phyloP scores from a whole-genome alignment of 306 rosid genomes.

The Heteromeles arbutifolia region DNA sequence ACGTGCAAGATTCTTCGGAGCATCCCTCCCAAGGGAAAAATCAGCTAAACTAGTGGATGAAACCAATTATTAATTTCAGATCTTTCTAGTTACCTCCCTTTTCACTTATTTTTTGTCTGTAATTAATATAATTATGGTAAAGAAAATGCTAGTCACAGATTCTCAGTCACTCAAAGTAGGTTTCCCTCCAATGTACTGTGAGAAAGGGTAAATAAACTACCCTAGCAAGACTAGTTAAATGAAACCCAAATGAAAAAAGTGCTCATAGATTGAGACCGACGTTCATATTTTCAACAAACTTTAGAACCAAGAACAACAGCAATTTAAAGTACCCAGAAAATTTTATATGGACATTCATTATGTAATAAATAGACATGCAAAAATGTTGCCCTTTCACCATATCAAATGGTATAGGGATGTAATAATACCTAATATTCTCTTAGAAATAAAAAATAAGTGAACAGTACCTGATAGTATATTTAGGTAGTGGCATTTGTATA shows the following conservation, averaged over 20 bases:
- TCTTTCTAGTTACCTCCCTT: background rate
- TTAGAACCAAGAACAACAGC: background rate
- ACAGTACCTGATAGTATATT: conserved; percentile 37
- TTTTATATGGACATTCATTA: background rate
- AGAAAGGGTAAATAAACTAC: no score
- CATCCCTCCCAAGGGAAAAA: no score
- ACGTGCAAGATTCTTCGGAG: no score
- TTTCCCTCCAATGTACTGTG: no score
- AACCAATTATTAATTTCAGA: no score
- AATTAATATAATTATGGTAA: background rate
- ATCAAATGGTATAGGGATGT: conserved; percentile 6
- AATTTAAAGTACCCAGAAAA: background rate
- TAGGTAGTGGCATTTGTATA: conserved; percentile 78
- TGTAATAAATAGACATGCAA: background rate
- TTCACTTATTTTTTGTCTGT: background rate
- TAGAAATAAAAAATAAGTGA: background rate
- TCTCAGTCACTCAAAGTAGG: no score
- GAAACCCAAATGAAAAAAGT: background rate
- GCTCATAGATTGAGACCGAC: background rate
- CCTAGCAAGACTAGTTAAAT: background rate
- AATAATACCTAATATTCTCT: conserved; percentile 25
- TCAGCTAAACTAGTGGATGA: no score
- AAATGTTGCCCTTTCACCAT: conserved; percentile 2
- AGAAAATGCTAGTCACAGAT: background rate
- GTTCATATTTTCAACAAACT: background rate